Conservation (phyloP, 2,329 filamentous ascomycete species). For the Gyromitra esculenta region DNA sequence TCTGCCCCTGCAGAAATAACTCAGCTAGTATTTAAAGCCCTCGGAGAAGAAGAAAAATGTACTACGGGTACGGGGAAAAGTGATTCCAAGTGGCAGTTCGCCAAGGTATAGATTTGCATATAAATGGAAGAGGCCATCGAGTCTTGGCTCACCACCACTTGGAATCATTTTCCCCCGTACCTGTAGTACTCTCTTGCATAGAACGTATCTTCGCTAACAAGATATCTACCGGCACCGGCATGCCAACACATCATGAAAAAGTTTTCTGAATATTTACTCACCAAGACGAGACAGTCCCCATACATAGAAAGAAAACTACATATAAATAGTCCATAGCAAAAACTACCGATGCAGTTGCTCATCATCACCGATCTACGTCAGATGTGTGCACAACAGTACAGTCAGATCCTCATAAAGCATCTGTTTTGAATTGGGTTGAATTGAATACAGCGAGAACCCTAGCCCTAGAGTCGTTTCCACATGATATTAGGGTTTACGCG, state of each 20-base stretch:
- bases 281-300: constrained; percentile 10
- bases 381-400: neutral
- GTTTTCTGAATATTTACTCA: neutral
- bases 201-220: neutral
- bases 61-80: neutral
- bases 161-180: neutral
- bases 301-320: constrained; percentile 1
- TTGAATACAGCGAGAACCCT: neutral
- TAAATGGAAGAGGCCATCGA: too few species aligned
- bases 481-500: neutral
- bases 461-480: neutral
- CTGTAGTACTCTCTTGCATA: neutral
- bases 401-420: neutral
- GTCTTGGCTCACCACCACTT: too few species aligned
- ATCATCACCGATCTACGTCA: neutral
- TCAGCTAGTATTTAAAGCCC: neutral
- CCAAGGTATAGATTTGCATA: too few species aligned
- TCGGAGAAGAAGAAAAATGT: neutral
- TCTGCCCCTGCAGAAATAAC: constrained; percentile 10
- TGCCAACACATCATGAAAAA: constrained; percentile 35
- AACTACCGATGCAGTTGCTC: constrained; percentile 17
- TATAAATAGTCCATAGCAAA: neutral
- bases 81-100: too few species aligned
- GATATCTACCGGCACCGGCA: constrained; percentile 21
- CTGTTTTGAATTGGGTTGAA: neutral